phyloP scores from a whole-genome alignment of 2,329 filamentous ascomycete species.

The Whalleya microplaca region DNA sequence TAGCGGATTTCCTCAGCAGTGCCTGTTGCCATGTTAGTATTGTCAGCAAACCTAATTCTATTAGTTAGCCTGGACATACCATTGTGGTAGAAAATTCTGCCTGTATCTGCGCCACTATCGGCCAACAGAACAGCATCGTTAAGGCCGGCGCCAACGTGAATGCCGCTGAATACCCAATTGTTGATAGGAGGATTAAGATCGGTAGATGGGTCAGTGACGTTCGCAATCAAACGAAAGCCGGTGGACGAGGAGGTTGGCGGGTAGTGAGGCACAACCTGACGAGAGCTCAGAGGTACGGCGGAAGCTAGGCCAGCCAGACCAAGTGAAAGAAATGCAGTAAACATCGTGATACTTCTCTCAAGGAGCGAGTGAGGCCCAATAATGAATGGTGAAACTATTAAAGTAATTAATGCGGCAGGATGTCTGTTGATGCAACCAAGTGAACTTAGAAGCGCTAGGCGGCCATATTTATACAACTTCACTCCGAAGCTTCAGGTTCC shows the following conservation, averaged over 20 bases:
- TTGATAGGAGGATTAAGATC: constrained; percentile 49
- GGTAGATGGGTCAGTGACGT: constrained; percentile 45
- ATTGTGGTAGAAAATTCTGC: constrained; percentile 53
- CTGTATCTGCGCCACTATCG: constrained; percentile 19
- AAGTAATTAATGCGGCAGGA: too few species aligned
- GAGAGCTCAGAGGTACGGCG: too few species aligned
- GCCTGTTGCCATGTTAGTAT: constrained; percentile 1
- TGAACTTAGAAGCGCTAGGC: too few species aligned
- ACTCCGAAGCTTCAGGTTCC: too few species aligned
- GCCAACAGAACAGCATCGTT: constrained; percentile 42
- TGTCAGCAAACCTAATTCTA: background rate
- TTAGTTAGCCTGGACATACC: constrained; percentile 28
- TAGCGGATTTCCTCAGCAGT: constrained; percentile 39
- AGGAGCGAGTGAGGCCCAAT: too few species aligned
- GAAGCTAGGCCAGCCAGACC: too few species aligned
- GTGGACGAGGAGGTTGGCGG: constrained; percentile 27
- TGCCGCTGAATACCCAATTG: constrained; percentile 43
- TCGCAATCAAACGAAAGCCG: constrained; percentile 48
- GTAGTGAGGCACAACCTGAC: constrained; percentile 8
- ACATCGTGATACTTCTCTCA: too few species aligned
- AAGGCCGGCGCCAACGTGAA: constrained; percentile 48
- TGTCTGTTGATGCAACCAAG: too few species aligned
- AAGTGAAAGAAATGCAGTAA: too few species aligned
- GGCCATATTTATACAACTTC: too few species aligned
- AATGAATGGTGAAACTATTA: too few species aligned